Percentiles rank a stretch among this genome's conserved stretches.
Conservation (phyloP, 352 stramenopile species). For the Pythium pyrilobum region DNA sequence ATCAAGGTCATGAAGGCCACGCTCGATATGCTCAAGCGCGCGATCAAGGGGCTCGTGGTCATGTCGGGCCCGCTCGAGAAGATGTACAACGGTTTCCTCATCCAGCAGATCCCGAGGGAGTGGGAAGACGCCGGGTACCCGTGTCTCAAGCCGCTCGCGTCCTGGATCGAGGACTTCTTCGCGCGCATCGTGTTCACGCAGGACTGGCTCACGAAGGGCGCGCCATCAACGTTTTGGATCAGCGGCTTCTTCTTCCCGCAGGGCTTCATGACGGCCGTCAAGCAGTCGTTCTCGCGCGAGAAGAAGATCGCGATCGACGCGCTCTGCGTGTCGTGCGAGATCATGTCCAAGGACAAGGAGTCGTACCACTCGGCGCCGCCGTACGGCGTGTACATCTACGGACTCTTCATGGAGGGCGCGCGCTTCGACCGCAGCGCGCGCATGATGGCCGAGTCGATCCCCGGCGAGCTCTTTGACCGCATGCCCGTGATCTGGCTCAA, state of each 20-base stretch:
- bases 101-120: slow-evolving; percentile 83
- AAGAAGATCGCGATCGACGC: slow-evolving; percentile 91
- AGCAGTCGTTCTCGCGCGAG: slow-evolving; percentile 90
- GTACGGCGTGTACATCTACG: slow-evolving; percentile 92
- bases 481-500: slow-evolving; percentile 93
- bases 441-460: slow-evolving; percentile 86
- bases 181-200: slow-evolving; percentile 77
- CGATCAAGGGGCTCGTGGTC: slow-evolving; percentile 88
- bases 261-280: slow-evolving; percentile 93
- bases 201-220: slow-evolving; percentile 80
- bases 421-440: slow-evolving; percentile 74
- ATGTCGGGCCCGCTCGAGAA: slow-evolving; percentile 89
- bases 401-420: slow-evolving; percentile 93
- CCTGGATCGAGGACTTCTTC: slow-evolving; percentile 93
- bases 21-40: slow-evolving; percentile 83
- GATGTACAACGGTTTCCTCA: slow-evolving; percentile 91
- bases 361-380: slow-evolving; percentile 48
- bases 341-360: slow-evolving; percentile 73
- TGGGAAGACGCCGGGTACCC: slow-evolving; percentile 90
- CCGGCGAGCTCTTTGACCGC: slow-evolving; percentile 85
- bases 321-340: slow-evolving; percentile 79
- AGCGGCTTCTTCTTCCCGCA: slow-evolving; percentile 95
- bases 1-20: slow-evolving; percentile 83
- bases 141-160: slow-evolving; percentile 88
- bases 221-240: slow-evolving; percentile 87